phyloP scores from a whole-genome alignment of 2,329 filamentous ascomycete genomes.

The Sporothrix mexicana region DNA sequence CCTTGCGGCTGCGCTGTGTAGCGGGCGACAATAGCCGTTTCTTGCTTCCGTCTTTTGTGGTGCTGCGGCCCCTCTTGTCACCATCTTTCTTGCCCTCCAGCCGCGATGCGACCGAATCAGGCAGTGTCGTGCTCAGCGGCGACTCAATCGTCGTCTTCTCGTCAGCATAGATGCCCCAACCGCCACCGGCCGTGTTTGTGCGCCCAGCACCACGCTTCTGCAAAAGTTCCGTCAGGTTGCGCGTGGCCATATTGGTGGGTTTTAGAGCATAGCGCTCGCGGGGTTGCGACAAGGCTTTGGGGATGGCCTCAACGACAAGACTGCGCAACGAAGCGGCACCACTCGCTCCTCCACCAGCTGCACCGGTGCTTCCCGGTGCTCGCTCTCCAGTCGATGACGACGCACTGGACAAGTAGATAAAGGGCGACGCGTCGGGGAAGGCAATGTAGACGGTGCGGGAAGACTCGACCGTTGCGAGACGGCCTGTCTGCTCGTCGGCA shows the following conservation, averaged over 20 bases:
- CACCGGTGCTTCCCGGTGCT: neutral
- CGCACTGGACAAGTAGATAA: slow-evolving; percentile 69
- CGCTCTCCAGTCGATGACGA: slow-evolving; percentile 38
- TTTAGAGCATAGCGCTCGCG: slow-evolving; percentile 73
- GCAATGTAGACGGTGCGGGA: slow-evolving; percentile 78
- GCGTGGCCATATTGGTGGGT: slow-evolving; percentile 70
- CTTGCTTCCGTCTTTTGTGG: neutral
- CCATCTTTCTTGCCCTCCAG: neutral
- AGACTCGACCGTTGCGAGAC: slow-evolving; percentile 60
- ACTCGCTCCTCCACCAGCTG: neutral
- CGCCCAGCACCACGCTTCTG: slow-evolving; percentile 72
- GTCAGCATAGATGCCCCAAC: slow-evolving; percentile 79
- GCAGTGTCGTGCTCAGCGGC: slow-evolving; percentile 60
- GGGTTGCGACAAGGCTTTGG: slow-evolving; percentile 79
- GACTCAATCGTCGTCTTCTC: slow-evolving; percentile 58
- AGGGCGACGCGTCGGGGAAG: slow-evolving; percentile 80
- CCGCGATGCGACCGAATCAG: slow-evolving; percentile 48
- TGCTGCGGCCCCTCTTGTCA: neutral
- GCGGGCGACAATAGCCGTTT: slow-evolving; percentile 42
- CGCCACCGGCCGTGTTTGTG: slow-evolving; percentile 74
- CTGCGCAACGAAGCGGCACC: slow-evolving; percentile 65
- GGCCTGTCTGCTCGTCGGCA: neutral
- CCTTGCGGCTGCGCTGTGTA: slow-evolving; percentile 44
- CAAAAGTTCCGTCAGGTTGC: slow-evolving; percentile 72
- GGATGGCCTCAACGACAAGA: slow-evolving; percentile 77